Evolutionary conservation across 768 basidiomycete species (phyloP), one percentile per base, ranked within the genome.

Genomic region (Hortiboletus flavorubellus): DNA sequence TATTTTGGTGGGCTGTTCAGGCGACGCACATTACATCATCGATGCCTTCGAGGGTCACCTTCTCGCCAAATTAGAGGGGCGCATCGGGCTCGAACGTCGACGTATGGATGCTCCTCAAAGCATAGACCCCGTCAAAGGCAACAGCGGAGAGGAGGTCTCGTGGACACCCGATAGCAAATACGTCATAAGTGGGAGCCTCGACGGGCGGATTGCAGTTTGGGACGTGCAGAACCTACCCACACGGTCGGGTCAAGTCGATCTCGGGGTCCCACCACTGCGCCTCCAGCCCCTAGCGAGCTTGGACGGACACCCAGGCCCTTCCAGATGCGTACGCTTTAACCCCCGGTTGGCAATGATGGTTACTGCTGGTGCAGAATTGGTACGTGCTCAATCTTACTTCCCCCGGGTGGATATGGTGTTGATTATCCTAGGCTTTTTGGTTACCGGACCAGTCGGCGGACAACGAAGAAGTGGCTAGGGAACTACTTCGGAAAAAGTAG

Each of bases 141-240:
- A 81, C 53, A 95, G 93, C 56, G 92, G 95, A 12, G 93, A 98
- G 68, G 97, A 98, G 74, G 88, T 95, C 5, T 81, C 82, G 11
- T 98, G 93, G 92, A 94, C 91, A 3, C 91, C 93, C 0, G 96
- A 99, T 69, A 93, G 93, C 71, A 91, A 91, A 69, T 99, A 81
- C 64, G 79, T 98, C 41, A 70, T 97, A 6, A 81, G 90, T 21
- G 97, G 97, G 50, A 87, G 86, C 65, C 78, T 89, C 31, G 86
- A 95, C 66, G 97, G 97, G 43, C 84, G 81, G 62, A 75, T 98
- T n/a, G 70, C 80, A 45, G 73, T 96, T 18, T 99, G 95, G 95
- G 94, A 98, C 63, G 75, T 91, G 38, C 79, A 88, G 60, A 79
- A 78, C 60, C 69, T 91, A 53, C 83, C 82, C 31, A 38, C 74